Percentiles rank a stretch among this genome's conserved stretches.
phyloP scores from a whole-genome alignment of 352 stramenopile species.

The Halophytophthora polymorphica region DNA sequence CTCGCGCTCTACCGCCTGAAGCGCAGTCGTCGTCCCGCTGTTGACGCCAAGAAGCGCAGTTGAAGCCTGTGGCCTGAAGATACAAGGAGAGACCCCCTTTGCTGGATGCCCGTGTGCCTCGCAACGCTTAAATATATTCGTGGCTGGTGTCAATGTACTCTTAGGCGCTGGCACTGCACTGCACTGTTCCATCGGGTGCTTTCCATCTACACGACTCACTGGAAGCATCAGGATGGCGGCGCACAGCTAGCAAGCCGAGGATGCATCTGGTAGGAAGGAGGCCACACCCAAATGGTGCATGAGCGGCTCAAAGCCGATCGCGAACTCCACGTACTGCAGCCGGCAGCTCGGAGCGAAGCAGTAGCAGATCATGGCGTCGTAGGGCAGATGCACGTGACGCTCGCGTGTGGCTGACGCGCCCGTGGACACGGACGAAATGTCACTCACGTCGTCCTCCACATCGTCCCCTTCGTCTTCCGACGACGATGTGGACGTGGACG shows the following conservation, averaged over 20 bases:
- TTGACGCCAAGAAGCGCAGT: slow-evolving; percentile 27
- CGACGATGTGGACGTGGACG: slow-evolving; percentile 8
- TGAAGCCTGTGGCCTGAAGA: slow-evolving; percentile 5
- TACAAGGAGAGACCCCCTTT: background rate
- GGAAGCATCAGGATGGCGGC: background rate
- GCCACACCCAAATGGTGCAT: slow-evolving; percentile 68
- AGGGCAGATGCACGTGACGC: slow-evolving; percentile 70
- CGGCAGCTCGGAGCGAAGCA: slow-evolving; percentile 50
- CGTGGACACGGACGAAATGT: slow-evolving; percentile 1
- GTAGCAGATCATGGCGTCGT: slow-evolving; percentile 85
- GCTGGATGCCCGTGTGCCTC: too few relatives aligned
- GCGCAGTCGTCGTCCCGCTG: slow-evolving; percentile 15
- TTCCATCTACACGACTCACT: background rate
- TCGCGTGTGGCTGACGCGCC: slow-evolving; percentile 24
- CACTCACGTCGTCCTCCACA: slow-evolving; percentile 12
- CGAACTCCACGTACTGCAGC: slow-evolving; percentile 85
- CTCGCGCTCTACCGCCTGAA: slow-evolving; percentile 18
- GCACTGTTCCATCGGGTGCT: too few relatives aligned
- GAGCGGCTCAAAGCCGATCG: slow-evolving; percentile 83
- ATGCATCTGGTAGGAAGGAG: slow-evolving; percentile 41
- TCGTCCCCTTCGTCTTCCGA: slow-evolving; percentile 14
- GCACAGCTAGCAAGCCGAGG: slow-evolving; percentile 6
- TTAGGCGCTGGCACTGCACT: background rate
- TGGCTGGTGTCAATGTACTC: slow-evolving; percentile 2
- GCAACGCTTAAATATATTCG: background rate